Conservation (phyloP, 305 asterid genomes). For the Fraxinus latifolia region DNA sequence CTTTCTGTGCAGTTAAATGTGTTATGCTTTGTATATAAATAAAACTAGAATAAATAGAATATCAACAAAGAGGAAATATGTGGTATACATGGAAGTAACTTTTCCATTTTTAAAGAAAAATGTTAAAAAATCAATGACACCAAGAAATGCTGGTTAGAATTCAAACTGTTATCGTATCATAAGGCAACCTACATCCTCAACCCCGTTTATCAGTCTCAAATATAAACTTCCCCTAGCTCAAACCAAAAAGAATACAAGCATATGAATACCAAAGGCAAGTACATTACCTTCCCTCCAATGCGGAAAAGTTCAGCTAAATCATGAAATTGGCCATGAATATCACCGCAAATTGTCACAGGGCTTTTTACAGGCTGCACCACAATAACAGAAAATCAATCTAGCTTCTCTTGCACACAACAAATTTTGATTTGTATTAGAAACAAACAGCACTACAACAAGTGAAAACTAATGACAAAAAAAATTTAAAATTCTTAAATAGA, state of each 20-base stretch:
- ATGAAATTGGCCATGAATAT: slow-evolving; percentile 96
- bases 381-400: slow-evolving; percentile 24
- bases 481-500: slow-evolving; percentile 8
- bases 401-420: slow-evolving; percentile 8
- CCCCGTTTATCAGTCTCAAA: slow-evolving; percentile 15
- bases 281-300: slow-evolving; percentile 88
- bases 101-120: background rate
- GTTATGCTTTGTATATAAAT: background rate
- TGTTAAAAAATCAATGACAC: slow-evolving; percentile 18
- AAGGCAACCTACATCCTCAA: slow-evolving; percentile 23
- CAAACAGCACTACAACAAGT: background rate
- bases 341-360: slow-evolving; percentile 97
- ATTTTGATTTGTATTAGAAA: slow-evolving; percentile 3
- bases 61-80: slow-evolving; percentile 13
- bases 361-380: slow-evolving; percentile 85
- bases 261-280: slow-evolving; percentile 15
- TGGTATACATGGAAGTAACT: background rate
- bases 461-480: slow-evolving; percentile 1
- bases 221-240: slow-evolving; percentile 16
- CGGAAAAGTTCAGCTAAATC: slow-evolving; percentile 96
- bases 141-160: slow-evolving; percentile 19
- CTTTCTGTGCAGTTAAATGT: background rate
- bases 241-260: slow-evolving; percentile 21
- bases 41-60: slow-evolving; percentile 6
- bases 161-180: slow-evolving; percentile 22